Evolutionary conservation across 768 basidiomycete species (phyloP), one percentile per base, ranked within the genome.

Genomic region (Mrakia gelida): DNA sequence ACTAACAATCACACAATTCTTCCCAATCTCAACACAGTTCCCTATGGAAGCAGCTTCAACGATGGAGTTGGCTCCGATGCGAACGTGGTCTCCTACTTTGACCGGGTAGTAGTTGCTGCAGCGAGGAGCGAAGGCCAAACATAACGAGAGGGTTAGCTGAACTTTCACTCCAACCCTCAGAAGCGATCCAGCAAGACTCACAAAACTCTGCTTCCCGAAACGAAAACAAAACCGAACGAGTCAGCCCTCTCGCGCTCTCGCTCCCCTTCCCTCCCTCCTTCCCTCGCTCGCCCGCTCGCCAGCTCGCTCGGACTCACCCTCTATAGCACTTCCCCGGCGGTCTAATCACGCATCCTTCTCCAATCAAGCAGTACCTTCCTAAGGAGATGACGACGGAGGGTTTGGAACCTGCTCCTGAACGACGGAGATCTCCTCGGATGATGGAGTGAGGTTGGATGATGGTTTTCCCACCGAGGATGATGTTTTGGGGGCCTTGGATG

Each of bases 11-110:
- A 98, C 90, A 83, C 95, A 96, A 83, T 94, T 93, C 86, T 92
- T 93, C 59, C 96, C 96, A 77, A 99, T 96, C 83, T 94, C 90
- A 71, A 97, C 95, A 80, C 94, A 91, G 82, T 91, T 93, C 4
- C 97, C 96, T 71, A 98, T 95, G 2, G 91, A 92, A 0, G 95
- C 95, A 0, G 97, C 97, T 85, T 99, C 97, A 30, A 99, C 88
- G 74, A 98, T 90, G 62, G 89, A 89, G 80, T 89, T 89, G n/a
- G 92, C 89, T 23, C 95, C 96, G 65, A 99, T 93, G 80, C 96
- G 91, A 32, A 98, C 97, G 82, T 93, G 90, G 85, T 98, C 95
- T 3, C 94, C 93, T 15, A 99, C 90, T 83, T 95, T 94, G 91
- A 98, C 94, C 8, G 96, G 96, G 82, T 98, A 98, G 85, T 95